Evolutionary conservation across 192 early-diverging fungal species (phyloP).

Genomic region (Backusella mclennaniae): DNA sequence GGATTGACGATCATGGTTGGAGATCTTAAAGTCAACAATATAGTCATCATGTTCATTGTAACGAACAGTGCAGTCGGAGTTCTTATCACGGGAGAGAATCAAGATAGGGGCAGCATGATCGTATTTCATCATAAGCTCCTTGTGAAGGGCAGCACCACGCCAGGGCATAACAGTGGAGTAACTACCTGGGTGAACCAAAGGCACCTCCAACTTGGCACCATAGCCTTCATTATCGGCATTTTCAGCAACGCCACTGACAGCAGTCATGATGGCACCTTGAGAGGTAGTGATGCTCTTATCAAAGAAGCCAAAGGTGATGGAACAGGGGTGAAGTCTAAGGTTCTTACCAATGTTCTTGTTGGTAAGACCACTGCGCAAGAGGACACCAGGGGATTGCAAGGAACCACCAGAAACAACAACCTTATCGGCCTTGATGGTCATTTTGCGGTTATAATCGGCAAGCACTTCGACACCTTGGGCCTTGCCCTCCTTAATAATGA

Average conservation of each 20-base stretch:
- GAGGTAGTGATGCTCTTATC: slow-evolving; percentile 45
- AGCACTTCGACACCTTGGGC: slow-evolving; percentile 52
- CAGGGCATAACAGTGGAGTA: slow-evolving; percentile 46
- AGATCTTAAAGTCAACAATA: slow-evolving; percentile 49
- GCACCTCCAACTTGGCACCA: slow-evolving; percentile 66
- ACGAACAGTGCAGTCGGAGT: slow-evolving; percentile 42
- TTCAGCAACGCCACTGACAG: slow-evolving; percentile 54
- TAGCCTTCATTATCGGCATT: slow-evolving; percentile 61
- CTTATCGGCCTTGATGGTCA: slow-evolving; percentile 46
- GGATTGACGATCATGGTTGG: slow-evolving; percentile 51
- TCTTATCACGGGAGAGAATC: slow-evolving; percentile 61
- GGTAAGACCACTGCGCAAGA: slow-evolving; percentile 63
- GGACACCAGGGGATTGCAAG: slow-evolving; percentile 62
- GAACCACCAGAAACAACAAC: slow-evolving; percentile 65
- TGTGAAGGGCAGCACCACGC: slow-evolving; percentile 47
- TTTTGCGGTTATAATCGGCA: slow-evolving; percentile 21
- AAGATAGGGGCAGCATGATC: slow-evolving; percentile 51
- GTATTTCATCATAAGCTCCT: slow-evolving; percentile 48
- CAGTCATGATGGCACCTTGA: slow-evolving; percentile 65
- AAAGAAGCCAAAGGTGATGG: slow-evolving; percentile 65
- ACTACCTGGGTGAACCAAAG: slow-evolving; percentile 51
- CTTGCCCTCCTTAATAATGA: slow-evolving; percentile 54
- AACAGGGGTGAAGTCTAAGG: slow-evolving; percentile 64
- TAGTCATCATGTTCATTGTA: slow-evolving; percentile 43
- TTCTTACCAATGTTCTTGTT: slow-evolving; percentile 70